Base-by-base conservation (phyloP, 768 basidiomycete genomes). In the Auriculariales sp. region DNA sequence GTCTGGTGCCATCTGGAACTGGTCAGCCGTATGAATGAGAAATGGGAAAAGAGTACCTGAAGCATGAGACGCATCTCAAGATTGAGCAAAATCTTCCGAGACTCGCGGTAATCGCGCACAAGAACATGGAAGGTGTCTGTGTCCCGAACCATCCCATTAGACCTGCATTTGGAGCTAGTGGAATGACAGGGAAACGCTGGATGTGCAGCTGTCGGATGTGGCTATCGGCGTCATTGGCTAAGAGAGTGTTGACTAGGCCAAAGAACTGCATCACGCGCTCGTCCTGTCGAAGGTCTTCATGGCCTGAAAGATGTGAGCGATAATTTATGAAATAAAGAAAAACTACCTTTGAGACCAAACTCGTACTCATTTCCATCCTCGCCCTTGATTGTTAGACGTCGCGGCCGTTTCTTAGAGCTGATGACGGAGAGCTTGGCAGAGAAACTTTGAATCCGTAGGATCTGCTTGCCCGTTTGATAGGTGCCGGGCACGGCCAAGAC, bases 261-360 rank as follows among this genome's bases (percentile, higher is more conserved):
- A 98, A 98, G 17, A 98, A 74, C 63, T 99, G 95, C 94, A 98
- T 98, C 50, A 98, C 95, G 54, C 95, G 79, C 59, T 99, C 95
- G 61, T 99, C 95, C 66, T 98, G 95, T 33, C 95, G 91, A 47
- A 99, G 72, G 68, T 99, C 95, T 68, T 99, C 95, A 64, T 99
- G 95, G 6, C 95, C 91, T 93, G 54, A 10, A 7, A 24, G 35
- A 4, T 45, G 24, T 25, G 4, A 11, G 31, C 22, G 14, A 15
- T 29, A 42, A 46, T 14, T 11, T 49, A 14, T n/a, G 15, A 45
- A 44, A 4, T n/a, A 24, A 24, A 19, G 15, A 44, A 10, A 7
- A 51, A 55, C 4, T 53, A 85, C 90, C 95, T 74, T 99, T 99
- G 48, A 99, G 72, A 28, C 74, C 57, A 62, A 89, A 99, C 58